Conservation (phyloP, 2,329 filamentous ascomycete genomes). For the Fusarium sp. region DNA sequence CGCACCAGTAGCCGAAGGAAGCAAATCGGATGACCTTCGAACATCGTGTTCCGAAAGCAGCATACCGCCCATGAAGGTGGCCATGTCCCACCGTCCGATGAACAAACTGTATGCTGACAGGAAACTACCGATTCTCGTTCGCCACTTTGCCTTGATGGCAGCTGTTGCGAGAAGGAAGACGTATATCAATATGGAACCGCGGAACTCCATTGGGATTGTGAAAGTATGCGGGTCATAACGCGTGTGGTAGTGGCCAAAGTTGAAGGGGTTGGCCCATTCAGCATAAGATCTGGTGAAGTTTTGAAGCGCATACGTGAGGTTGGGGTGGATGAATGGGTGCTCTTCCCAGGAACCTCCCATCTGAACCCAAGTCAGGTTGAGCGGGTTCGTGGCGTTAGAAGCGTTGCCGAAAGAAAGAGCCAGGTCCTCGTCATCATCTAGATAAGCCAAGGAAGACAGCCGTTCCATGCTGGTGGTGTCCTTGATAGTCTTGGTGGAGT, state of each 20-base stretch:
- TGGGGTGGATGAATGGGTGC: slow-evolving; percentile 56
- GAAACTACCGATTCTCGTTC: slow-evolving; percentile 48
- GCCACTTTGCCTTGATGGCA: slow-evolving; percentile 53
- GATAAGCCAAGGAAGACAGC: slow-evolving; percentile 10
- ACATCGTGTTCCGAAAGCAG: slow-evolving; percentile 56
- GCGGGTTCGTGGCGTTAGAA: slow-evolving; percentile 49
- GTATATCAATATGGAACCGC: slow-evolving; percentile 57
- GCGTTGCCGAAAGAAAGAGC: slow-evolving; percentile 15
- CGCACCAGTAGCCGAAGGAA: slow-evolving; percentile 29
- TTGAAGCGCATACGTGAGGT: slow-evolving; percentile 54
- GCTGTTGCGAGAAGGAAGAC: slow-evolving; percentile 56
- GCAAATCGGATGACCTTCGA: slow-evolving; percentile 37
- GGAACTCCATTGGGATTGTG: slow-evolving; percentile 58
- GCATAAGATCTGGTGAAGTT: slow-evolving; percentile 55
- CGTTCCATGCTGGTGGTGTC: slow-evolving; percentile 9
- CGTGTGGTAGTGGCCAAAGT: slow-evolving; percentile 55
- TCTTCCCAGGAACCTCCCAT: slow-evolving; percentile 59
- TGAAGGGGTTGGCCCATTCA: slow-evolving; percentile 59
- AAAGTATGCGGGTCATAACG: slow-evolving; percentile 58
- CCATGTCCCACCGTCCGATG: slow-evolving; percentile 57
- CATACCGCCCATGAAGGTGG: slow-evolving; percentile 55
- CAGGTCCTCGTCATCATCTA: slow-evolving; percentile 14
- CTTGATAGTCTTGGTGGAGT: slow-evolving; percentile 13
- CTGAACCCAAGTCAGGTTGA: slow-evolving; percentile 52
- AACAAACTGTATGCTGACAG: slow-evolving; percentile 53